Evolutionary conservation across 805 yeast genomes (phyloP).

Genomic region (Metschnikowia arizonensis): DNA sequence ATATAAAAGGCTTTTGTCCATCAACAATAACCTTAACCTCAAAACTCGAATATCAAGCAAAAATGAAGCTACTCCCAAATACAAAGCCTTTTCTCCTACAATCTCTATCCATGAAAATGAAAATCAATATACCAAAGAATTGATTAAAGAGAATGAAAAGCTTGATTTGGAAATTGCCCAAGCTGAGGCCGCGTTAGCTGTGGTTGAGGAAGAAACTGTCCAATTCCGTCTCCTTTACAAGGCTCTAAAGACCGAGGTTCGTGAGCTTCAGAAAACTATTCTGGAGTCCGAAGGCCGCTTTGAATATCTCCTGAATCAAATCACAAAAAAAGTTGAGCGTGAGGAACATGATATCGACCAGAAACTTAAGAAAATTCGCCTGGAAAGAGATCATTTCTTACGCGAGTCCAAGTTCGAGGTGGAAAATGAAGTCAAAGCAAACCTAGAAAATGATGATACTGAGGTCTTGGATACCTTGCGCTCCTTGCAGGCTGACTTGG

Average conservation of each 20-base stretch:
- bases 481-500: neutral
- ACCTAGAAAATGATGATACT: constrained; percentile 20
- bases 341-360: constrained; percentile 28
- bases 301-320: constrained; percentile 23
- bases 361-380: constrained; percentile 16
- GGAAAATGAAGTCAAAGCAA: constrained; percentile 32
- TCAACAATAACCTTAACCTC: constrained; percentile 15
- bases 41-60: constrained; percentile 6
- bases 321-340: constrained; percentile 27
- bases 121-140: neutral
- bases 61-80: neutral
- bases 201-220: constrained; percentile 9
- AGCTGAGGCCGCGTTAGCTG: constrained; percentile 7
- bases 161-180: constrained; percentile 22
- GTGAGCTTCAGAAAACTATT: constrained; percentile 7
- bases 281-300: constrained; percentile 17
- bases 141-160: constrained; percentile 6
- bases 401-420: constrained; percentile 17
- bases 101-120: constrained; percentile 1
- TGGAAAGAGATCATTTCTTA: neutral
- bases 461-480: neutral
- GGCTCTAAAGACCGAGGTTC: constrained; percentile 11
- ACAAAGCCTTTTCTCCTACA: neutral
- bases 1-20: constrained; percentile 12
- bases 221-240: constrained; percentile 9